Base-by-base conservation (phyloP, 176 grass and related monocot species). In the Aegilops bicornis region DNA sequence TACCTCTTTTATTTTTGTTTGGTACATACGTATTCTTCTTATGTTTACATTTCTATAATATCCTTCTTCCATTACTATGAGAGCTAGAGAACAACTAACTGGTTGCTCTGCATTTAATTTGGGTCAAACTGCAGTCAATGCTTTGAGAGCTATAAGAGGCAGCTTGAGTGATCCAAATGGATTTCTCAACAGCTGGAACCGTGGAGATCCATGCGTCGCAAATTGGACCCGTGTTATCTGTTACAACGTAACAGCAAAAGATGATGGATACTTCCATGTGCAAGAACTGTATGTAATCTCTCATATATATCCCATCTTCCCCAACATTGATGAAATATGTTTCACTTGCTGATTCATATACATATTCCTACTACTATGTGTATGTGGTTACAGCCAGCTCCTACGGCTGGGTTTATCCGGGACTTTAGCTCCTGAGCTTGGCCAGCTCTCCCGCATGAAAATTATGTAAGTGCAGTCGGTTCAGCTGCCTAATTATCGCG, bases 351-450 rank as follows among this genome's bases (percentile, higher is more conserved):
- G 2, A 42, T 42, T 43, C 8, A 86, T 73, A 76, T n/a, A n/a
- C n/a, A n/a, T 88, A 43, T 64, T 86, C 29, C 3, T 75, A 61
- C 86, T 75, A 52, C 43, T 14, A 14, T 86, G 68, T 82, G 79
- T 47, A 45, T 88, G 77, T 82, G 81, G 60, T 87, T 88, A 40
- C 92, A 98, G 95, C 78, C 95, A 98, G 61, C 95, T 98, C 85
- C 33, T 98, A 76, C 80, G 10, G 76, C 87, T 90, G 80, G 91
- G 90, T 86, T 84, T 98, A 64, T 90, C 87, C 76, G 93, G 95
- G 86, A 92, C 79, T 65, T 93, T 98, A 86, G 40, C 96, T 87
- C 91, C 96, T 88, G 91, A 93, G 73, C 86, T 98, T 91, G 96
- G 96, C 66, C 87, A 40, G 39, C 84, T 98, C 58, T 86, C 90